Percentiles rank a stretch among this genome's conserved stretches.
Evolutionary conservation across 2,329 filamentous ascomycete species (phyloP).

Genomic region (Cladosporium austrohemisphaericum): DNA sequence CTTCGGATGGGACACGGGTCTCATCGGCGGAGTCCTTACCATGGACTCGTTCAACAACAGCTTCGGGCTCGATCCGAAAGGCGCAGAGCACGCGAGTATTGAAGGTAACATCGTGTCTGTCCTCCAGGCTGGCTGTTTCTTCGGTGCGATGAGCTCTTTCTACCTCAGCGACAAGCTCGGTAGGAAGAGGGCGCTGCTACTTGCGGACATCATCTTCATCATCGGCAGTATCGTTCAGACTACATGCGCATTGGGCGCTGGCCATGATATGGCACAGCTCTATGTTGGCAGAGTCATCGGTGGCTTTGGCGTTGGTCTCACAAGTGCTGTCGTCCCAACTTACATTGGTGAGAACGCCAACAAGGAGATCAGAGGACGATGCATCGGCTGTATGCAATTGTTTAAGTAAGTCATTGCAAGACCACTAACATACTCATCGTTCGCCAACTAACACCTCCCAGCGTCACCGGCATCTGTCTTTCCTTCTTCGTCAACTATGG

Average conservation of each 20-base stretch:
- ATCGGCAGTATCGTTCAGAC: slow-evolving; percentile 42
- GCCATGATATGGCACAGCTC: slow-evolving; percentile 35
- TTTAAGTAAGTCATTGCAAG: slow-evolving; percentile 30
- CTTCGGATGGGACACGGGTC: slow-evolving; percentile 27
- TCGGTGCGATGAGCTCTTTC: slow-evolving; percentile 42
- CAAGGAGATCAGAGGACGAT: slow-evolving; percentile 33
- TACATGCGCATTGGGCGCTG: slow-evolving; percentile 33
- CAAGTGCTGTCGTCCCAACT: slow-evolving; percentile 42
- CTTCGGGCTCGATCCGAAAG: slow-evolving; percentile 36
- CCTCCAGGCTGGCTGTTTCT: slow-evolving; percentile 44
- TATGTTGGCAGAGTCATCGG: slow-evolving; percentile 44
- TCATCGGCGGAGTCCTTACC: slow-evolving; percentile 38
- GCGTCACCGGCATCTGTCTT: slow-evolving; percentile 46
- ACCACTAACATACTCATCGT: slow-evolving; percentile 19
- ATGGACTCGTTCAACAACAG: slow-evolving; percentile 43
- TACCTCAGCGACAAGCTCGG: slow-evolving; percentile 42
- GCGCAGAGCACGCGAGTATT: slow-evolving; percentile 36
- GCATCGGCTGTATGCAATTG: slow-evolving; percentile 30
- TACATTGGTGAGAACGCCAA: slow-evolving; percentile 46
- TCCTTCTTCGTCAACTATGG: slow-evolving; percentile 54
- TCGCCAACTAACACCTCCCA: slow-evolving; percentile 26
- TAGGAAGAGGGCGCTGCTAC: slow-evolving; percentile 39
- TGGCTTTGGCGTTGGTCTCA: slow-evolving; percentile 43
- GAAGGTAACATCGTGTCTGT: slow-evolving; percentile 45
- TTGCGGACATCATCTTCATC: slow-evolving; percentile 42